These are phyloP conservation scores for Pugionium dolabratum DNA, from an alignment of 345 rosid species.

Conservation along the genomic window DNA sequence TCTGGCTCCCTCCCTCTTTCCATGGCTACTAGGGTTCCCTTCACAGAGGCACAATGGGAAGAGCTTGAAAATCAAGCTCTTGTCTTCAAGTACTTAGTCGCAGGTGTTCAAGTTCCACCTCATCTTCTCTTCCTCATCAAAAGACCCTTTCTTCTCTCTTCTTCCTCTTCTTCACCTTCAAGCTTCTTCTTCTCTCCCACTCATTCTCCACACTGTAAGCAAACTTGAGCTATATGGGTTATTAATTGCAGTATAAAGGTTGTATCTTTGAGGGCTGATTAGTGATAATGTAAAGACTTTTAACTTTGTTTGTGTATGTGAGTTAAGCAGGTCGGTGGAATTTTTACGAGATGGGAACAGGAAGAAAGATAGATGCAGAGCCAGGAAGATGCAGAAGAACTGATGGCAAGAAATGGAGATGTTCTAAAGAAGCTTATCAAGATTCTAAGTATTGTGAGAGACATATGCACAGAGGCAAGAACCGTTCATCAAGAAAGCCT, in stretches of 20 bases:
- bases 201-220: conserved; percentile 57
- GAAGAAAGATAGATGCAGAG: conserved; percentile 82
- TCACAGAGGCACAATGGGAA: conserved; percentile 86
- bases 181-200: conserved; percentile 51
- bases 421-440: conserved; percentile 86
- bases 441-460: conserved; percentile 95
- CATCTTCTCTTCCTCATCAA: conserved; percentile 76
- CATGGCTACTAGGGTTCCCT: conserved; percentile 56
- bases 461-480: conserved; percentile 96
- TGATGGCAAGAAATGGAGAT: conserved; percentile 97
- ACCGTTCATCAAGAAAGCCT: conserved; percentile 93
- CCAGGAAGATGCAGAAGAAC: conserved; percentile 95
- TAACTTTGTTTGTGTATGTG: conserved; percentile 6
- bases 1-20: not conserved
- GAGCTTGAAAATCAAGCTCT: conserved; percentile 93
- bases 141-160: conserved; percentile 56
- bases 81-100: conserved; percentile 73
- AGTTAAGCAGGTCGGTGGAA: conserved; percentile 67
- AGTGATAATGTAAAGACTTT: not conserved
- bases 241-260: not conserved
- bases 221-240: not conserved
- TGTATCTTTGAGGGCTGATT: not conserved
- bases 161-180: conserved; percentile 45
- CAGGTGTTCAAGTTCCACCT: conserved; percentile 75
- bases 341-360: conserved; percentile 72